These are phyloP conservation scores for Torulaspora indica DNA, from an alignment of 805 yeast genomes.

Conservation along the genomic window DNA sequence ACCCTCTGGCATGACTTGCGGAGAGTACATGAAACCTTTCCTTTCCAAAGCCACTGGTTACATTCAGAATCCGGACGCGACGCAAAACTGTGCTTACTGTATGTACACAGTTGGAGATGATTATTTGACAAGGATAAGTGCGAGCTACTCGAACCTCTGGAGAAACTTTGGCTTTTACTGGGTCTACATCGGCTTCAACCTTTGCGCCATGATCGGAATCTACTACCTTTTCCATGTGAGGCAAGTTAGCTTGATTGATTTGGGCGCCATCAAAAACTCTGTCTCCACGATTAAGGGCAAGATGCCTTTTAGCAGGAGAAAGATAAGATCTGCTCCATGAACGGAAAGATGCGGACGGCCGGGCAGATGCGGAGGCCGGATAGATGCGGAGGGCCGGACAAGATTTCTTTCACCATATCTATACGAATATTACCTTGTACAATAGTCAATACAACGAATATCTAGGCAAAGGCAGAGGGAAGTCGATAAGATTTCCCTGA, in stretches of 20 bases:
- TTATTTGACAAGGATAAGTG: constrained; percentile 42
- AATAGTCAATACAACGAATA: no score
- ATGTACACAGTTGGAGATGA: constrained; percentile 44
- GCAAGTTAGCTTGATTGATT: constrained; percentile 13
- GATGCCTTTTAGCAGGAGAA: constrained; percentile 5
- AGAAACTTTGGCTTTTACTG: constrained; percentile 61
- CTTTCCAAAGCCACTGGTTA: constrained; percentile 49
- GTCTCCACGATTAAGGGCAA: neutral
- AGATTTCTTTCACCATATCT: no score
- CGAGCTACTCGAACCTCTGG: constrained; percentile 51
- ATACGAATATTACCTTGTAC: no score
- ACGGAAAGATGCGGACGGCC: no score
- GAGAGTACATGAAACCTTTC: constrained; percentile 45
- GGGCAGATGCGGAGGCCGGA: no score
- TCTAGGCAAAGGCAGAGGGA: no score
- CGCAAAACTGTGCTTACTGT: constrained; percentile 49
- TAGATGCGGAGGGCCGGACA: no score
- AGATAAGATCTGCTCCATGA: neutral
- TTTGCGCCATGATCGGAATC: constrained; percentile 39
- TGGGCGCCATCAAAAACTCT: neutral
- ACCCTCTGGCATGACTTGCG: constrained; percentile 62
- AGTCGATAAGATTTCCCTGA: no score
- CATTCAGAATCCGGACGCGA: constrained; percentile 48
- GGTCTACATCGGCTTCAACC: constrained; percentile 53
- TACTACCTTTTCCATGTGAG: constrained; percentile 31